Base-by-base conservation (phyloP, 345 rosid genomes). In the Eucalyptus erythrocorys region DNA sequence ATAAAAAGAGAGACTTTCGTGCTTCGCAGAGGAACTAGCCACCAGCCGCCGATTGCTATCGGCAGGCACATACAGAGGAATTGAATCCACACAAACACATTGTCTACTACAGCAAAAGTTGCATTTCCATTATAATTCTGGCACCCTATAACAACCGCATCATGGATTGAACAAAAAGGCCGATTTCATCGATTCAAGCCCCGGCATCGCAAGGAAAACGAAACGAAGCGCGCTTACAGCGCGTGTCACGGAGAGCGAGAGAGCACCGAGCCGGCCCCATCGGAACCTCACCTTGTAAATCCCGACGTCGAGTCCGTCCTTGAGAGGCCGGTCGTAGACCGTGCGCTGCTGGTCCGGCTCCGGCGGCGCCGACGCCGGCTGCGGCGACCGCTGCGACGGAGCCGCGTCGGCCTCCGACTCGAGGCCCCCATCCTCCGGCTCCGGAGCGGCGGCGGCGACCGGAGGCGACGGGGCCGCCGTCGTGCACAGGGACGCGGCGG, bases 301-400 rank as follows among this genome's bases (percentile, higher is more conserved):
- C 90, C 99, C 99, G 42, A 14, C 42, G 87, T 96, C 98, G 59
- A 97, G 95, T 89, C 99, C 99, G 49, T 94, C 91, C 89, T 96
- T 98, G 42, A 97, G 96, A 16, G 89, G 92, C 50, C 93, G 94
- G 42, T 96, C 95, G 88, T 90, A 94, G 76, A 91, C 17, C 13
- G 88, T 86, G 43, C 92, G 93, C 81, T 90, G 92, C 68, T 88
- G 91, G 48, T 49, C 87, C 4, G 93, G 79, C 22, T 85, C 88
- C 53, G 81, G 87, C 47, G 89, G 34, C 19, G 55, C 5, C 42
- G 93, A 88, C 30, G 90, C 88, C 24, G 92, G 15, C 76, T n/a
- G 10, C 47, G 47, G 22, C 61, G 90, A 76, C 16, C 86, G 64
- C 32, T 61, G 32, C 6, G 92, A 87, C 15, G 84, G 84, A 40